Base-by-base conservation (phyloP, 2,329 filamentous ascomycete genomes). In the Ciborinia camelliae region DNA sequence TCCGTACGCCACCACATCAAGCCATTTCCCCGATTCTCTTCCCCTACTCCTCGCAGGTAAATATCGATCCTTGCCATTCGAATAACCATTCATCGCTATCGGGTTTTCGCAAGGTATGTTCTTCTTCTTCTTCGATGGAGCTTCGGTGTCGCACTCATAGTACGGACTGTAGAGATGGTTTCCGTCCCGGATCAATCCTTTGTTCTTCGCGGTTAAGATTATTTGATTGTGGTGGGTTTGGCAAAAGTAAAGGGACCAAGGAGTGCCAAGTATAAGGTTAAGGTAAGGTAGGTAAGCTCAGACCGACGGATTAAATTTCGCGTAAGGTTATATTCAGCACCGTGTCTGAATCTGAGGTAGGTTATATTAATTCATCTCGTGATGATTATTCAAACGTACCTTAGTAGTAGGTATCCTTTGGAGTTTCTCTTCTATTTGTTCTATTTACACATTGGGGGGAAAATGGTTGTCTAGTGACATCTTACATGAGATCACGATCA, bases 61-160 rank as follows among this genome's bases (percentile, higher is more conserved):
- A 41, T 63, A 63, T 63, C 62, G 43, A 12, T 51, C 62, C 52
- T 50, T 63, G 18, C 62, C 53, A 39, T 59, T 59, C 20, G 62
- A 28, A 63, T 58, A 41, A 23, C 62, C 62, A 63, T 59, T 59
- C 62, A 63, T 63, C 32, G 52, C 45, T 47, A 62, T 35, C 48
- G 48, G 48, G 30, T 55, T 54, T 43, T n/a, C 37, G 28, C 59
- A 26, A 35, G 35, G 20, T 54, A 9, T 54, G 18, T 62, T 62
- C 48, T 55, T 52, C 59, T 55, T 52, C 59, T 62, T 37, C 59
- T 55, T 54, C 59, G 37, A 62, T 62, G n/a, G 20, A 62, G 28
- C 4, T 26, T 62, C 37, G 35, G 37, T 26, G 30, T 30, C 37
- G n/a, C 59, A 54, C 28, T 39, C 59, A 62, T 62, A 62, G 59